phyloP scores from a whole-genome alignment of 176 grass and related monocot species.

The Aegilops umbellulata region DNA sequence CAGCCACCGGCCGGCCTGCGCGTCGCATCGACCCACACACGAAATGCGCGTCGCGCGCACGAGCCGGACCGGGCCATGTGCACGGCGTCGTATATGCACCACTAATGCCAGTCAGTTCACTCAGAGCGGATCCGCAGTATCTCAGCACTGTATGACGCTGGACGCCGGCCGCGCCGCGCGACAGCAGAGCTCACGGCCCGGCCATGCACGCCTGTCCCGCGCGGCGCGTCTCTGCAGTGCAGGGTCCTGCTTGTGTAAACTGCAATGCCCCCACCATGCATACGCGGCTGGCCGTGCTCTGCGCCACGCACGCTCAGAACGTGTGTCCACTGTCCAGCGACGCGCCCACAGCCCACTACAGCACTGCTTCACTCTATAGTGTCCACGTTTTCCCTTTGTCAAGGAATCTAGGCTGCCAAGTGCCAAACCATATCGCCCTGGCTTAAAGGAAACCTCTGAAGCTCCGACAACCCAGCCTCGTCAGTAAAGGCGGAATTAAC shows the following conservation, averaged over 20 bases:
- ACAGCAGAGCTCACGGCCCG: neutral
- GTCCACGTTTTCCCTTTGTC: neutral
- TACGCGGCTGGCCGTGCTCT: neutral
- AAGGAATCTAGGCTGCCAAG: neutral
- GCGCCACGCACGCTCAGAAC: neutral
- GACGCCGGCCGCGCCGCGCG: neutral
- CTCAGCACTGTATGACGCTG: neutral
- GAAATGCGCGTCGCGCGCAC: neutral
- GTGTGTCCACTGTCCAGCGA: neutral
- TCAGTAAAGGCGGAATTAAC: neutral
- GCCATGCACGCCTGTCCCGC: constrained; percentile 28
- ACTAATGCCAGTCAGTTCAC: neutral
- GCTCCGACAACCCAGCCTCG: neutral
- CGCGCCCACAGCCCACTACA: neutral
- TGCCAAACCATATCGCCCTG: neutral
- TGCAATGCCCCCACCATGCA: neutral
- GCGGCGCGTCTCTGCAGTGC: neutral
- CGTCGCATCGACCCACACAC: neutral
- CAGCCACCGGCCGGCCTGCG: too few species aligned
- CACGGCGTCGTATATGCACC: constrained; percentile 11
- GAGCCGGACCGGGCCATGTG: neutral
- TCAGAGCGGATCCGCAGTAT: neutral
- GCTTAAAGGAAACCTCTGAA: neutral
- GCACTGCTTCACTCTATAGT: neutral
- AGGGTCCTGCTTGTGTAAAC: neutral